phyloP scores from a whole-genome alignment of 2,329 filamentous ascomycete species.

The Venturia oleaginea region DNA sequence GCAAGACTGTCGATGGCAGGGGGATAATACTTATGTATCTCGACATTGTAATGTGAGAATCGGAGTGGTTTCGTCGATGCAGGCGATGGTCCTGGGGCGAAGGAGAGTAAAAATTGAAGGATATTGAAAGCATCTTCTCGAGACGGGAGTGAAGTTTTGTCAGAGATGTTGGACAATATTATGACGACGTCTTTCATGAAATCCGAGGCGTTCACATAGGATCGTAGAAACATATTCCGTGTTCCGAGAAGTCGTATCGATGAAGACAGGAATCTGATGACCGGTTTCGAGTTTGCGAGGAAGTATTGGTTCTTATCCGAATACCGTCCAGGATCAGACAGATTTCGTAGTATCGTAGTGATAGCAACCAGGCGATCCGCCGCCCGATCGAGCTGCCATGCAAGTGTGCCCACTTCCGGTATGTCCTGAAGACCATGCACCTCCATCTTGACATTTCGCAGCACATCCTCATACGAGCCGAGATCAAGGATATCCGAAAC shows the following conservation, averaged over 20 bases:
- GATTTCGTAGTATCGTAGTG: conserved; percentile 83
- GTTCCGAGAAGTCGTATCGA: conserved; percentile 83
- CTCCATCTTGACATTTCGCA: conserved; percentile 69
- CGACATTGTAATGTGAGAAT: conserved; percentile 74
- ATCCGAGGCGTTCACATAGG: conserved; percentile 76
- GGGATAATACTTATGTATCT: conserved; percentile 77
- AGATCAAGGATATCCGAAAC: conserved; percentile 81
- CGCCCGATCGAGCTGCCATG: conserved; percentile 76
- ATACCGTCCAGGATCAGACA: conserved; percentile 54
- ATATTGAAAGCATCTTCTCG: conserved; percentile 82
- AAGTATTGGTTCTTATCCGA: conserved; percentile 64
- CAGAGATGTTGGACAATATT: conserved; percentile 80
- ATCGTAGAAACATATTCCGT: conserved; percentile 74
- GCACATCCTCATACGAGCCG: conserved; percentile 76
- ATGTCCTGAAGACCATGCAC: conserved; percentile 62
- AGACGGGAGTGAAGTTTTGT: conserved; percentile 69
- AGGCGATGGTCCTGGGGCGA: conserved; percentile 71
- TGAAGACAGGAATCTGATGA: conserved; percentile 75
- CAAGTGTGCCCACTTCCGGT: conserved; percentile 62
- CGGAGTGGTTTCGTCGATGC: conserved; percentile 48
- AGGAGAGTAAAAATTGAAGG: conserved; percentile 81
- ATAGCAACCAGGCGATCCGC: conserved; percentile 84
- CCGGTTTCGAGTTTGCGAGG: conserved; percentile 59
- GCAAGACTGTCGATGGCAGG: conserved; percentile 83
- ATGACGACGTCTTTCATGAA: conserved; percentile 95